Evolutionary conservation across 495 filamentous ascomycete species (phyloP), one percentile per base, ranked within the genome.

Genomic region (Immersiella caudata): DNA sequence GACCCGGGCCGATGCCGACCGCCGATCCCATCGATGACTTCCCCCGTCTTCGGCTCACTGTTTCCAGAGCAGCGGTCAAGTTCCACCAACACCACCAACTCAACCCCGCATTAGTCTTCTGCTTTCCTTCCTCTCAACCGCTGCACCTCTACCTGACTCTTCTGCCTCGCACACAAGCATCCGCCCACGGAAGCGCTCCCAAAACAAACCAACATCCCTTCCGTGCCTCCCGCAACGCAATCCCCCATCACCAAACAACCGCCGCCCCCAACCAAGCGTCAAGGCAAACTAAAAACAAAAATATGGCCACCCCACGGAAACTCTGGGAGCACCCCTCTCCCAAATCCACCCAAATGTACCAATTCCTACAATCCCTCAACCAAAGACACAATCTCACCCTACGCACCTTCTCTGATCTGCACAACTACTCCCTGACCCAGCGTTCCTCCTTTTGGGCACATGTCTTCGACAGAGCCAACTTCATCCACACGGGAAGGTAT

Each of bases 361-460:
- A 70, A 46, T 82, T 88, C 56, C 81, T 85, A 77, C 78, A 83
- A 64, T 57, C 73, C 27, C 59, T 86, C 54, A 87, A 87, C 68
- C 62, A 70, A 22, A 80, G 81, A 60, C 62, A 81, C 27, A 70
- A 70, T 29, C 51, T 82, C 40, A 66, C 78, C 6, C 71, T 88
- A 51, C 66, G 89, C 84, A 84, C 82, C 6, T 93, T 88, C 75
- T 75, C 83, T 67, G 88, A 90, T 14, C 79, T 94, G 8, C 87
- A 90, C 70, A 72, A 82, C 49, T 92, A 82, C 78, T 91, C 90
- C 33, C 78, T 89, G 50, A 76, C 79, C 14, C 77, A 85, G 63
- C 83, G 86, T n/a, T 76, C 85, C 7, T 78, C 83, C 35, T 94
- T 94, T 79, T 94, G 86, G 84, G 80, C 81, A 16, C 82, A 88